Evolutionary conservation across 176 grass and related monocot genomes (phyloP).

Genomic region (Cenchrus purpureus): DNA sequence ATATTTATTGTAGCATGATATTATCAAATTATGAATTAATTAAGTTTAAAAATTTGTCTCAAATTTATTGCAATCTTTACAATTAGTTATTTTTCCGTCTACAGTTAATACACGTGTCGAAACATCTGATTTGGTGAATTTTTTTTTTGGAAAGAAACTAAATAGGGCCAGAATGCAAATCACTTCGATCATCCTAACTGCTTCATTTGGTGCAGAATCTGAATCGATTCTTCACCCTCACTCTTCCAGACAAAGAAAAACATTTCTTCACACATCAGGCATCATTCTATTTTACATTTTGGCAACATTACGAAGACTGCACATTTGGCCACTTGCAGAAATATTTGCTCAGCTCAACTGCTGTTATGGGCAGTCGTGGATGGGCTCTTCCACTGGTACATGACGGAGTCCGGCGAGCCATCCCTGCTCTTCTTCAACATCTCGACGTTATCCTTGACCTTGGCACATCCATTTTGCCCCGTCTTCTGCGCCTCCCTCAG

Average conservation of each 20-base stretch:
- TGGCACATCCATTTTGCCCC: not conserved
- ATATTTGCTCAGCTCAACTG: not conserved
- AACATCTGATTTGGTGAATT: no score
- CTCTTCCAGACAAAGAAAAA: not conserved
- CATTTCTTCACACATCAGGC: not conserved
- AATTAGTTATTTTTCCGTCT: no score
- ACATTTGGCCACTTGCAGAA: not conserved
- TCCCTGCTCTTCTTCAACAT: conserved; percentile 43
- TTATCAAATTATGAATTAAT: no score
- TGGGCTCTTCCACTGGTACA: conserved; percentile 48
- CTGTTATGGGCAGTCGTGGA: conserved; percentile 44
- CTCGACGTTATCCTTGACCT: not conserved
- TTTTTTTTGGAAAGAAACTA: no score
- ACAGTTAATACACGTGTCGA: no score
- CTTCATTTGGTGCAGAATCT: not conserved
- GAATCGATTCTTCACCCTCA: not conserved
- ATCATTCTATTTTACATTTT: not conserved
- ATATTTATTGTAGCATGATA: no score
- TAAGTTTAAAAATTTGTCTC: no score
- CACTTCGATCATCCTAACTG: not conserved
- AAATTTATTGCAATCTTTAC: no score
- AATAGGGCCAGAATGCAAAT: not conserved
- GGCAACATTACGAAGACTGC: not conserved
- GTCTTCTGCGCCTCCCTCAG: conserved; percentile 32
- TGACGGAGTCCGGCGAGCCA: conserved; percentile 49